Evolutionary conservation across 177 flowering plant species (phyloP).

Genomic region (Vitis hybrid): DNA sequence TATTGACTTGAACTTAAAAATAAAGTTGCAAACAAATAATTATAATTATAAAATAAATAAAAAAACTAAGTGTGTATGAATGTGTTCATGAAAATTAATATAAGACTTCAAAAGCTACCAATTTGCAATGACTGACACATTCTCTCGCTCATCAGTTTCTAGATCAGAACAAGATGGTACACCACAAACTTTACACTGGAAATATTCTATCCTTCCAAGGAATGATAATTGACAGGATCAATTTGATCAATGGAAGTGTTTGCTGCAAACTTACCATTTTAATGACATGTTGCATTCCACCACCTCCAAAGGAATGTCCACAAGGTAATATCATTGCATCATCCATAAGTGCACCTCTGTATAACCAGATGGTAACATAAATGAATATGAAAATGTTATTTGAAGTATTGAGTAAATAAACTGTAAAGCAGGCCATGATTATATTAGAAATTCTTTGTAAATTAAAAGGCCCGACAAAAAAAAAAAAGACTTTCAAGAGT

Average conservation of each 20-base stretch:
- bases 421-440: too few relatives aligned
- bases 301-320: constrained; percentile 93
- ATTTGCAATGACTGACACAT: too few relatives aligned
- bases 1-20: neutral
- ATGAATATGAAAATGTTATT: neutral
- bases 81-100: neutral
- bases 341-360: constrained; percentile 83
- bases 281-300: constrained; percentile 69
- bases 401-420: too few relatives aligned
- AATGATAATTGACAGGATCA: neutral
- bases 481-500: too few relatives aligned
- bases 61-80: neutral
- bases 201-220: neutral
- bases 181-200: neutral
- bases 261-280: constrained; percentile 52
- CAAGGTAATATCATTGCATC: constrained; percentile 95
- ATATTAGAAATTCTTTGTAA: too few relatives aligned
- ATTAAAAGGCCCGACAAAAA: too few relatives aligned
- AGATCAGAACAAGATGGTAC: neutral
- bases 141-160: neutral
- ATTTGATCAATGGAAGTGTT: neutral
- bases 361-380: constrained; percentile 8
- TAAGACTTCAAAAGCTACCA: neutral
- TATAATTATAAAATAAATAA: neutral
- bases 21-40: neutral